Evolutionary conservation across 768 basidiomycete genomes (phyloP).

Genomic region (Podaxis sp.): DNA sequence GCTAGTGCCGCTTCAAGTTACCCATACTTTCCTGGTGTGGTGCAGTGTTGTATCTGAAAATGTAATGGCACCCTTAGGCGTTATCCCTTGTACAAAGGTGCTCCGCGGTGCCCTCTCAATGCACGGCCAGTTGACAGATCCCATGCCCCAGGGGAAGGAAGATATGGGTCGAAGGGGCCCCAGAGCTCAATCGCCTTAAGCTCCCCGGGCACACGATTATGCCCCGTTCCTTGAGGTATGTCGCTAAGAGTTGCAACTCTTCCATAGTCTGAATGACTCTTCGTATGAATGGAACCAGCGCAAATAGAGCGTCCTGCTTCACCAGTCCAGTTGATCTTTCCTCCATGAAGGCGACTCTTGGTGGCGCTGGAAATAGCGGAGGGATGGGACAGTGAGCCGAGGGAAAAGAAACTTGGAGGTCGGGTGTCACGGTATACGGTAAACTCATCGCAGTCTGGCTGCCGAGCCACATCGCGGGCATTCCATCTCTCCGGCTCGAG

Average conservation of each 20-base stretch:
- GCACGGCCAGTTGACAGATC: background rate
- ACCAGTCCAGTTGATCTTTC: background rate
- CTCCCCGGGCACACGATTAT: background rate
- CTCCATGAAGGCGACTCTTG: background rate
- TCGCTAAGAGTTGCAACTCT: background rate
- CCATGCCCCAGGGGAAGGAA: background rate
- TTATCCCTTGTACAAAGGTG: too few relatives aligned
- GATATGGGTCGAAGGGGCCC: background rate
- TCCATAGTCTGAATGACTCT: background rate
- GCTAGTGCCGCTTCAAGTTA: too few relatives aligned
- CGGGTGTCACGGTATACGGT: background rate
- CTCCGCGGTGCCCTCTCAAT: background rate
- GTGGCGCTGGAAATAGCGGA: background rate
- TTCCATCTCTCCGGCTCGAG: background rate
- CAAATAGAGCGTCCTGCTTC: background rate
- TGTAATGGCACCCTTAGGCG: too few relatives aligned
- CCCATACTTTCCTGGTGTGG: too few relatives aligned
- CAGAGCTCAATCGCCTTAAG: background rate
- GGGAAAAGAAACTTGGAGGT: too few relatives aligned
- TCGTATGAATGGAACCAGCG: background rate
- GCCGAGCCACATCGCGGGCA: background rate
- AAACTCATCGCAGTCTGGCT: background rate
- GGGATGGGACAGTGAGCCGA: background rate
- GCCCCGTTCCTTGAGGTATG: background rate
- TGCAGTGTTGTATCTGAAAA: too few relatives aligned